Conservation (phyloP, 306 rosid species). For the Corylus americana region DNA sequence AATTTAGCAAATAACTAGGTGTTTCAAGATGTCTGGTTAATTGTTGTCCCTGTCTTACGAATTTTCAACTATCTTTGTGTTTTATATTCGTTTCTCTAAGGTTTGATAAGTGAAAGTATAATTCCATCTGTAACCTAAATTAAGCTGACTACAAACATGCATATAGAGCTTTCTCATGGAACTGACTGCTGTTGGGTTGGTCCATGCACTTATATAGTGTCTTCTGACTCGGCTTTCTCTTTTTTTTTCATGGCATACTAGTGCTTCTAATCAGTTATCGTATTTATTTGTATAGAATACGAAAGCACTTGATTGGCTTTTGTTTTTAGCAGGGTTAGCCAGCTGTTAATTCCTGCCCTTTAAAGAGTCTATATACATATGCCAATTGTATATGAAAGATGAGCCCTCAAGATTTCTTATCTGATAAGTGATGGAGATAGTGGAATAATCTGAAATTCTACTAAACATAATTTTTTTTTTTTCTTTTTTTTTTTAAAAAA, state of each 20-base stretch:
- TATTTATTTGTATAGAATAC: neutral
- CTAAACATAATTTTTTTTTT: neutral
- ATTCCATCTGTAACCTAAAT: neutral
- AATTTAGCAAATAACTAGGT: neutral
- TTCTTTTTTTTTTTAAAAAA: too few relatives aligned
- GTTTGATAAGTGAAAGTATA: neutral
- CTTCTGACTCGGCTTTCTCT: neutral
- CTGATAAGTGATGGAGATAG: neutral
- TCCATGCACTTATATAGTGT: neutral
- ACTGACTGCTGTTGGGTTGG: neutral
- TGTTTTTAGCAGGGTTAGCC: neutral
- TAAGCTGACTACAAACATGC: neutral
- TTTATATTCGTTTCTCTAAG: neutral
- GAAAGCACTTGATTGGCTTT: neutral
- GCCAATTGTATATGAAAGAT: neutral
- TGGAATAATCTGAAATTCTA: neutral
- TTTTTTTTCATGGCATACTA: neutral
- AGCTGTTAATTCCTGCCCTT: neutral
- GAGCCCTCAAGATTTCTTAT: neutral
- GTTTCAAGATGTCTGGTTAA: neutral
- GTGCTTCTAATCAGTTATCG: neutral
- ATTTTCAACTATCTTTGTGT: neutral
- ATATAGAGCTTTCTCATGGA: neutral
- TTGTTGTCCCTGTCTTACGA: neutral
- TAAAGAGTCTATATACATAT: neutral